These are phyloP conservation scores for Thelonectria blattea DNA, from an alignment of 2,329 filamentous ascomycete species.

Conservation along the genomic window DNA sequence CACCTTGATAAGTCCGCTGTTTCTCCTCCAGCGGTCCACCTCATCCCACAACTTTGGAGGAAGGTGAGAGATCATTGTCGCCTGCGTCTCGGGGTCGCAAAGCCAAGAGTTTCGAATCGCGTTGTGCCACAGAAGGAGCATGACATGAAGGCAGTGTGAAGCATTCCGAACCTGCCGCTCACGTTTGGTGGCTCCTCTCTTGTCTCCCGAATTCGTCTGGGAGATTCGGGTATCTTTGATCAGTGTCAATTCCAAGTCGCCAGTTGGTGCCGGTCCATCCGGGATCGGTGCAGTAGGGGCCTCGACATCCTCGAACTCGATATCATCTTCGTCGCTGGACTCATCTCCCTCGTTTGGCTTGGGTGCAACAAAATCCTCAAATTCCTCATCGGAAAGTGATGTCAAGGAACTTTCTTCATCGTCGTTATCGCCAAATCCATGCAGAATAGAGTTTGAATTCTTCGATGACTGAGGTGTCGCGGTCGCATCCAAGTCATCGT, in stretches of 20 bases:
- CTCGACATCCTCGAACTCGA: conserved; percentile 68
- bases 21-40: conserved; percentile 73
- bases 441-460: conserved; percentile 50
- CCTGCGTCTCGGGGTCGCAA: conserved; percentile 77
- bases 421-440: conserved; percentile 52
- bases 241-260: conserved; percentile 77
- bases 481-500: conserved; percentile 64
- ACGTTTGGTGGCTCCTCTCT: conserved; percentile 85
- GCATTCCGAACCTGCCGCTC: conserved; percentile 78
- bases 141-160: conserved; percentile 89
- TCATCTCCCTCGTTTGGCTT: conserved; percentile 49
- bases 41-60: conserved; percentile 72
- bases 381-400: conserved; percentile 63
- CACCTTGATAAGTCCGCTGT: conserved; percentile 66
- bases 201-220: conserved; percentile 66
- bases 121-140: conserved; percentile 89
- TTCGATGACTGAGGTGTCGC: conserved; percentile 52
- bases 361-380: conserved; percentile 51
- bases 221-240: conserved; percentile 64
- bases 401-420: conserved; percentile 53
- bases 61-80: conserved; percentile 76
- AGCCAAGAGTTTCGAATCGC: conserved; percentile 83
- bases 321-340: conserved; percentile 48
- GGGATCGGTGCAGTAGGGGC: conserved; percentile 63
- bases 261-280: conserved; percentile 58